Base-by-base conservation (phyloP, 768 basidiomycete genomes). In the Serendipita sp. region DNA sequence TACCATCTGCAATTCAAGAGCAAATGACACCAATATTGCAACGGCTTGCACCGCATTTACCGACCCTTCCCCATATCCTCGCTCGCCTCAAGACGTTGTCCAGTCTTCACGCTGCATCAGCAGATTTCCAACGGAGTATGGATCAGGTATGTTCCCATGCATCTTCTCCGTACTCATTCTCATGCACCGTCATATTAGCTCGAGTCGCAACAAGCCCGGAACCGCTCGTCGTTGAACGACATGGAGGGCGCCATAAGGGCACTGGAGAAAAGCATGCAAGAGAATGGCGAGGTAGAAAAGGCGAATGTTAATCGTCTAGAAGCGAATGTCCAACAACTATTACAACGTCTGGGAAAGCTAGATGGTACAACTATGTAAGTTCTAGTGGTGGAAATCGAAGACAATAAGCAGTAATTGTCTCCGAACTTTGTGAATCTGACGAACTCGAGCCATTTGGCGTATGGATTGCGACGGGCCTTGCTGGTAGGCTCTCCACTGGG, bases 31-130 rank as follows among this genome's bases (percentile, higher is more conserved):
- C 70, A 4, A 69, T 78, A 36, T 68, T 79, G 0, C 73, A 74
- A 0, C 73, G 78, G 0, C 67, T 79, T 3, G 76, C 79, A 16
- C 75, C 77, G 0, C 70, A 78, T 35, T 65, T 79, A 2, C 78
- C 78, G 0, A 74, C 79, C 34, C 66, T 78, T 0, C 75, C 94
- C 1, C 91, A 96, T 69, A 86, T 99, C 28, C 81, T 99, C 30
- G 84, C 88, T 2, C 88, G 95, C 13, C 75, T 99, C 44, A 84
- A 90, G 44, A 93, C 92, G 8, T 78, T 99, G 3, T 85, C 89
- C 7, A 72, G 83, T 0, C 74, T 99, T 66, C 95, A 99, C 70
- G 79, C 85, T 0, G 84, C 88, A 56, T 91, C 95, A 0, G 80
- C 85, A 1, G 81, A 85, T 30, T 93, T 97, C 70, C 81, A 86